Evolutionary conservation across 169 alveolate species (phyloP).

Genomic region (Besnoitia besnoiti): DNA sequence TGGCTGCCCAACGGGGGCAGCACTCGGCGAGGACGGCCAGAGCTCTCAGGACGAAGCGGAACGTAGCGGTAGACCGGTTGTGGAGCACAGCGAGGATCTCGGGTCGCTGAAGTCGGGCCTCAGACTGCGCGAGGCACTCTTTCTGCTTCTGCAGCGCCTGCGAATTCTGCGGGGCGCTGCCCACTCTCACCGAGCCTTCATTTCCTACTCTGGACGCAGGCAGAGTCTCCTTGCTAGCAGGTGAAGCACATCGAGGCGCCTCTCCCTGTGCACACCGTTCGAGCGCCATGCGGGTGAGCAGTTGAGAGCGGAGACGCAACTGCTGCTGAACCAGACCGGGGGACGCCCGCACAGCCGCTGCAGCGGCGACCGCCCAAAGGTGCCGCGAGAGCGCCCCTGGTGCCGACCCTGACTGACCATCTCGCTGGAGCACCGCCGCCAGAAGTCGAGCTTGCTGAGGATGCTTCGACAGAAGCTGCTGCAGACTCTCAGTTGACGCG

Average conservation of each 20-base stretch:
- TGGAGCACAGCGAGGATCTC: constrained; percentile 6
- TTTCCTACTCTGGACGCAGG: background rate
- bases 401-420: background rate
- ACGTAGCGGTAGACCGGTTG: background rate
- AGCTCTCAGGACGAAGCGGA: constrained; percentile 14
- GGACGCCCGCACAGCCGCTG: constrained; percentile 3
- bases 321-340: background rate
- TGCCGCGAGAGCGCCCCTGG: background rate
- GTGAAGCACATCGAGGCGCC: background rate
- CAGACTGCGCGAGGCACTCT: background rate
- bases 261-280: background rate
- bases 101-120: background rate
- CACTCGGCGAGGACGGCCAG: constrained; percentile 14
- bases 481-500: background rate
- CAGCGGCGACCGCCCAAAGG: too few species aligned
- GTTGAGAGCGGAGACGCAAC: background rate
- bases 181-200: background rate
- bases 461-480: background rate
- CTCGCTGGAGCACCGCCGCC: background rate
- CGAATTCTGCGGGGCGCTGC: background rate
- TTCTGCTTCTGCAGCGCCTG: background rate
- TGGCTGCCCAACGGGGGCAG: constrained; percentile 1
- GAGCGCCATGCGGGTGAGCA: background rate
- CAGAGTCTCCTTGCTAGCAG: too few species aligned
- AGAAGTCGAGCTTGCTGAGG: background rate